Evolutionary conservation across 495 filamentous ascomycete species (phyloP).

Genomic region (Tuber calosporum): DNA sequence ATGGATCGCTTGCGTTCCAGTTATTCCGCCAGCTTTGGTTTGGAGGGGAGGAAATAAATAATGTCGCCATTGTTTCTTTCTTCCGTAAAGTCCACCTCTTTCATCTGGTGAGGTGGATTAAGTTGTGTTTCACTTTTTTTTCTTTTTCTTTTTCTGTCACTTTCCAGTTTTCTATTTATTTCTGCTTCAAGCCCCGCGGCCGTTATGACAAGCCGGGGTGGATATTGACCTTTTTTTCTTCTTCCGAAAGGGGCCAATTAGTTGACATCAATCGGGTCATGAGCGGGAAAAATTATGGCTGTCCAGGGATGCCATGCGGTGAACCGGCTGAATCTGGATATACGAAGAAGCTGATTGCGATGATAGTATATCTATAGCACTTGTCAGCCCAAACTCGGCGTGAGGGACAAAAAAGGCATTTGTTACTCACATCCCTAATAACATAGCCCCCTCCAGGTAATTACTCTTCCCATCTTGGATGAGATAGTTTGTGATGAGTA

Average conservation of each 20-base stretch:
- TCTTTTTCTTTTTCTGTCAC: background rate
- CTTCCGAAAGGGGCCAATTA: background rate
- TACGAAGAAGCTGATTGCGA: slow-evolving; percentile 82
- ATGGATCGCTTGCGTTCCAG: background rate
- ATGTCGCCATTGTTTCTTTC: background rate
- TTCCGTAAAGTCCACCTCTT: background rate
- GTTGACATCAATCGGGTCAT: slow-evolving; percentile 5
- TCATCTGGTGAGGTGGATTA: background rate
- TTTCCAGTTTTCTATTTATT: background rate
- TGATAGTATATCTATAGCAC: slow-evolving; percentile 62
- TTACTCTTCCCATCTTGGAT: slow-evolving; percentile 93
- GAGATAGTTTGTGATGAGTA: slow-evolving; percentile 84
- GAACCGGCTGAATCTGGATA: slow-evolving; percentile 56
- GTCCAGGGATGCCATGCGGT: background rate
- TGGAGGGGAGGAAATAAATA: background rate
- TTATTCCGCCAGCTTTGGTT: background rate
- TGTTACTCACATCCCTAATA: slow-evolving; percentile 60
- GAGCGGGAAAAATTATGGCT: background rate
- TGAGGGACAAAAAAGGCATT: slow-evolving; percentile 9
- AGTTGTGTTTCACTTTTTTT: background rate
- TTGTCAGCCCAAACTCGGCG: slow-evolving; percentile 9
- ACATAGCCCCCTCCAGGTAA: slow-evolving; percentile 90
- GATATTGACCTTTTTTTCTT: background rate
- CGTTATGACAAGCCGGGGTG: background rate
- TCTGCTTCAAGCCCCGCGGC: background rate